These are phyloP conservation scores for Arabidopsis arenosa DNA, from an alignment of 345 rosid genomes.

Conservation along the genomic window DNA sequence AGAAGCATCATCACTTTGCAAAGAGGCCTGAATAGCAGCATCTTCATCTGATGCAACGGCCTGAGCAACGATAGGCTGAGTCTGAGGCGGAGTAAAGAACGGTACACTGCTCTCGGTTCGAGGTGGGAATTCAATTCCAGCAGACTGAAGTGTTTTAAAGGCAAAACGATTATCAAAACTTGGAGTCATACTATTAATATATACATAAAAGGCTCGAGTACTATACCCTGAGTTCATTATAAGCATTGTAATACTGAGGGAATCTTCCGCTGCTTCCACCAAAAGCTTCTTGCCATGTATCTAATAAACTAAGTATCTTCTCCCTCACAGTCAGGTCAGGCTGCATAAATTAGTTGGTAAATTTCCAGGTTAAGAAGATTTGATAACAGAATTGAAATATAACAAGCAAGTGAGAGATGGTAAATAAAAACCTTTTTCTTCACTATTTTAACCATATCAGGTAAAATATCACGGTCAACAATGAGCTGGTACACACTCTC, in stretches of 20 bases:
- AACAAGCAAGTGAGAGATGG: conserved; percentile 18
- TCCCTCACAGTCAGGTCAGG: conserved; percentile 94
- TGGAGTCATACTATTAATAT: not conserved
- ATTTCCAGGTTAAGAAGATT: conserved; percentile 2
- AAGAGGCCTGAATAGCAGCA: conserved; percentile 91
- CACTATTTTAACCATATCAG: conserved; percentile 95
- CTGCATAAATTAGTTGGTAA: conserved; percentile 54
- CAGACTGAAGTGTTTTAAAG: conserved; percentile 53
- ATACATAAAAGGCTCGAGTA: not conserved
- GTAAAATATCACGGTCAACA: conserved; percentile 87
- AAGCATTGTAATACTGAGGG: conserved; percentile 89
- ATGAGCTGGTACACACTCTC: conserved; percentile 87
- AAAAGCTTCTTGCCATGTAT: conserved; percentile 71
- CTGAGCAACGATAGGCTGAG: conserved; percentile 65
- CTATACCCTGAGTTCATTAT: conserved; percentile 82
- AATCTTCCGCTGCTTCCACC: conserved; percentile 81
- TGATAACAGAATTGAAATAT: conserved; percentile 18
- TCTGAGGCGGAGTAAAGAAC: conserved; percentile 95
- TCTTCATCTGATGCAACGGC: conserved; percentile 71
- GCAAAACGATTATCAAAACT: conserved; percentile 15
- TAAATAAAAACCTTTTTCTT: conserved; percentile 82
- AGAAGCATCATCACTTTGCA: conserved; percentile 86
- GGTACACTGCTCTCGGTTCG: conserved; percentile 81
- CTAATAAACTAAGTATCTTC: conserved; percentile 73
- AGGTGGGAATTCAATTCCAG: conserved; percentile 93